Evolutionary conservation across 2,329 filamentous ascomycete genomes (phyloP).

Genomic region (Mycogone perniciosa): DNA sequence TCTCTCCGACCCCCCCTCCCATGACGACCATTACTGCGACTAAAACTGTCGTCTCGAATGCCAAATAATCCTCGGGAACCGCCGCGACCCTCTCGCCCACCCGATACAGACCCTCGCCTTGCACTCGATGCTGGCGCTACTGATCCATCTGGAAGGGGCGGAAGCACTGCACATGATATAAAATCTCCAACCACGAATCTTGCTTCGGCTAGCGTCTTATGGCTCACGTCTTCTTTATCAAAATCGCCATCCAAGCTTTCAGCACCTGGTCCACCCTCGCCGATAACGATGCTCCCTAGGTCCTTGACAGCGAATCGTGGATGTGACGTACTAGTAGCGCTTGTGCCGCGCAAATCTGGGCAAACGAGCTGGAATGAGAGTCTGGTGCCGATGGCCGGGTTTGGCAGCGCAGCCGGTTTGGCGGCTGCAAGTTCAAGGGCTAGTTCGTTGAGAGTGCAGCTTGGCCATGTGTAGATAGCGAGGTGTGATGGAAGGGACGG

Average conservation of each 20-base stretch:
- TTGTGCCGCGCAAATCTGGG: conserved; percentile 55
- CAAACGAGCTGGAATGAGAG: conserved; percentile 85
- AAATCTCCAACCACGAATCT: conserved; percentile 87
- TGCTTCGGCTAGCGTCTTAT: conserved; percentile 69
- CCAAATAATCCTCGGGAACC: conserved; percentile 19
- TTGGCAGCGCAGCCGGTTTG: conserved; percentile 60
- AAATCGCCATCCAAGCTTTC: conserved; percentile 33
- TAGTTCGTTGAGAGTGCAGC: conserved; percentile 75
- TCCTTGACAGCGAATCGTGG: conserved; percentile 70
- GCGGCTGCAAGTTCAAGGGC: conserved; percentile 67
- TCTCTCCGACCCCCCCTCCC: conserved; percentile 35
- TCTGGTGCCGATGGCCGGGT: conserved; percentile 71
- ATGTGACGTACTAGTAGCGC: conserved; percentile 20
- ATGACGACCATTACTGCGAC: conserved; percentile 30
- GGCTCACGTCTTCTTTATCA: conserved; percentile 48
- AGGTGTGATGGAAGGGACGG: conserved; percentile 58
- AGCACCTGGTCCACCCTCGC: conserved; percentile 46
- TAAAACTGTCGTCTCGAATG: conserved; percentile 23
- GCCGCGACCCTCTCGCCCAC: conserved; percentile 19
- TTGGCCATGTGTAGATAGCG: conserved; percentile 80
- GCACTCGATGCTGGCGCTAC: conserved; percentile 55
- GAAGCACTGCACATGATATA: conserved; percentile 73
- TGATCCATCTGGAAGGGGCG: conserved; percentile 66
- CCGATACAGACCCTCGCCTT: conserved; percentile 20
- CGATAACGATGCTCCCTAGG: conserved; percentile 74